Base-by-base conservation (phyloP, 2,329 filamentous ascomycete genomes). In the Fusarium sp. region DNA sequence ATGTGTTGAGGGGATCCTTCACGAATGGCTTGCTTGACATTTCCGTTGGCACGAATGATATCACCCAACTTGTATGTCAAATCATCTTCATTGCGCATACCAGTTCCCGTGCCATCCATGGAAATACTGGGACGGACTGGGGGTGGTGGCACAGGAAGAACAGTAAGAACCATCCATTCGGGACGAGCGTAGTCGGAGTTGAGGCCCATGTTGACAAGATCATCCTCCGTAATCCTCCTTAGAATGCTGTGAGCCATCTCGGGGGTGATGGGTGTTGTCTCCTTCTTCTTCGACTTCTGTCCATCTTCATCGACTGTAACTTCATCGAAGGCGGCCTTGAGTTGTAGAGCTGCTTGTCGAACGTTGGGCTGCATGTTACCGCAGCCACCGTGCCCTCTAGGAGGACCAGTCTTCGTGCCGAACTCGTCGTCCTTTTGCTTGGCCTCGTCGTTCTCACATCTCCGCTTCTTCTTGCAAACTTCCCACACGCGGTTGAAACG, bases 11-110 rank as follows among this genome's bases (percentile, higher is more conserved):
- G 95, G 7, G 95, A 95, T 64, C 96, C 96, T 82, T 98, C 95
- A 67, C 94, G 91, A 78, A 97, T 94, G 68, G 95, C 96, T 76
- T 96, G 92, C 76, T 94, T 92, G 64, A 99, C 95, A 78, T 97
- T 98, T 77, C 93, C 93, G 85, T 99, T 99, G 77, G 96, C 96
- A 75, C 96, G 95, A 77, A 99, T 96, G 79, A 99, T 98, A 83
- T 99, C 96, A 79, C 95, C 95, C 37, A 99, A 88, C 85, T 99
- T 99, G 89, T 98, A 99, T 0, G 96, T 99, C 88, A 99, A 89
- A 87, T 99, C 97, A 82, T 99, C 96, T 84, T 99, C 96, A 81
- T 96, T 96, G 72, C 96, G 93, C 87, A 96, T 92, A 72, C 96
- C 96, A 75, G 94, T 94, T 60, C 94, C 93, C 47, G 94, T 97